These are phyloP conservation scores for Orbilia brochopaga DNA, from an alignment of 2,329 filamentous ascomycete genomes.

Conservation along the genomic window DNA sequence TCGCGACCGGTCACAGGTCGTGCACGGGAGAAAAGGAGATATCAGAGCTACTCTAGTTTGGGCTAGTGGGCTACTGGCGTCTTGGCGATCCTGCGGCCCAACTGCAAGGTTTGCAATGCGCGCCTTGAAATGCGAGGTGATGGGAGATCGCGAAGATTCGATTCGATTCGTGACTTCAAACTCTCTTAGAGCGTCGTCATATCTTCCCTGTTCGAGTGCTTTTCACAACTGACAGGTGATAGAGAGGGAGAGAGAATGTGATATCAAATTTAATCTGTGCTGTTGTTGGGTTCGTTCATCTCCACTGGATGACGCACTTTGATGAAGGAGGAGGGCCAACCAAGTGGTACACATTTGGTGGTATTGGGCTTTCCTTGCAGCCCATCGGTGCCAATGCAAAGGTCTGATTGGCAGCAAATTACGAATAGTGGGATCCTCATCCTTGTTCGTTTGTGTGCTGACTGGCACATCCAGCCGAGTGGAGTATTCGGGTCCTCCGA, in stretches of 20 bases:
- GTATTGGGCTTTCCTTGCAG: slow-evolving; percentile 15
- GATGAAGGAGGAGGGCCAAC: slow-evolving; percentile 7
- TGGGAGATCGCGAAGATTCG: slow-evolving; percentile 1
- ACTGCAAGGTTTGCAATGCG: not conserved
- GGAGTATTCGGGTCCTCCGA: slow-evolving; percentile 32
- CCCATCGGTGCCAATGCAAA: slow-evolving; percentile 16
- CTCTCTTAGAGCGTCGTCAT: not conserved
- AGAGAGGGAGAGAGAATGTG: slow-evolving; percentile 30
- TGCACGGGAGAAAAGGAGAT: slow-evolving; percentile 1
- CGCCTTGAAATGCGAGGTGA: not conserved
- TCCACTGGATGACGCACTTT: slow-evolving; percentile 43
- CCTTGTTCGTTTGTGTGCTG: slow-evolving; percentile 23
- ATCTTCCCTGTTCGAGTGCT: not conserved
- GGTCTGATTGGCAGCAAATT: slow-evolving; percentile 40
- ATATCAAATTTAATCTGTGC: slow-evolving; percentile 20
- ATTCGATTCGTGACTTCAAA: not conserved
- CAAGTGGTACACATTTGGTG: slow-evolving; percentile 6
- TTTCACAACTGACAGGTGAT: not conserved
- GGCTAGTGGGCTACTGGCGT: not conserved
- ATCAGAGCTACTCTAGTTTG: not conserved
- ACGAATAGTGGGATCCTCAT: slow-evolving; percentile 17
- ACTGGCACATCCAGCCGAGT: slow-evolving; percentile 33
- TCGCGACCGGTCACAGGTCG: not conserved
- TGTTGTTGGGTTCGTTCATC: slow-evolving; percentile 21
- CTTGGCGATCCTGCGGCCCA: not conserved